Evolutionary conservation across 768 basidiomycete genomes (phyloP).

Genomic region (Kwoniella sp.): DNA sequence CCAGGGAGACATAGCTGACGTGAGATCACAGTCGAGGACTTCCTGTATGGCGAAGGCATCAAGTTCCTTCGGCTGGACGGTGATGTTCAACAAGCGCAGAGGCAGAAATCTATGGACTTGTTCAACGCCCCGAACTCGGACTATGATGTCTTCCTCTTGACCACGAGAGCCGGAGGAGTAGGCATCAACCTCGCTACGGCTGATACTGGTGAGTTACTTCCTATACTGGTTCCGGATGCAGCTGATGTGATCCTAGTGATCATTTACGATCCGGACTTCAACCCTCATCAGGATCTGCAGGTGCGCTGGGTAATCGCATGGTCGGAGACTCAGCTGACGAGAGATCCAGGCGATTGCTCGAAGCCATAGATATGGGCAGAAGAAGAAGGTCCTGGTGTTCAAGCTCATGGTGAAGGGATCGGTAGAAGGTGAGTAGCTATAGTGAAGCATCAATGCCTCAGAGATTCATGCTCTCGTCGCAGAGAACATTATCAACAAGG

Average conservation of each 20-base stretch:
- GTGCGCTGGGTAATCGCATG: slow-evolving; percentile 53
- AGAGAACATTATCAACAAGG: slow-evolving; percentile 88
- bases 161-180: slow-evolving; percentile 85
- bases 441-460: not conserved
- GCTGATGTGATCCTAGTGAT: slow-evolving; percentile 38
- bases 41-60: slow-evolving; percentile 71
- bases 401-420: slow-evolving; percentile 93
- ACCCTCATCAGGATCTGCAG: slow-evolving; percentile 88
- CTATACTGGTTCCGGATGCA: no score
- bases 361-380: slow-evolving; percentile 89
- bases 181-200: slow-evolving; percentile 82
- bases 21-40: slow-evolving; percentile 66
- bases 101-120: slow-evolving; percentile 91
- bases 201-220: slow-evolving; percentile 65
- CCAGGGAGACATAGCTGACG: not conserved
- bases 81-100: slow-evolving; percentile 71
- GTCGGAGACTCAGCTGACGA: not conserved
- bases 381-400: slow-evolving; percentile 89
- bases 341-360: slow-evolving; percentile 77
- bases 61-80: slow-evolving; percentile 84
- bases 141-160: slow-evolving; percentile 82
- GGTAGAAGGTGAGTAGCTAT: slow-evolving; percentile 65
- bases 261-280: slow-evolving; percentile 88
- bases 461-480: not conserved
- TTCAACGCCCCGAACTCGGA: slow-evolving; percentile 86